Evolutionary conservation across 495 filamentous ascomycete genomes (phyloP), one percentile per base, ranked within the genome.

Genomic region (Hyaloscypha variabilis): DNA sequence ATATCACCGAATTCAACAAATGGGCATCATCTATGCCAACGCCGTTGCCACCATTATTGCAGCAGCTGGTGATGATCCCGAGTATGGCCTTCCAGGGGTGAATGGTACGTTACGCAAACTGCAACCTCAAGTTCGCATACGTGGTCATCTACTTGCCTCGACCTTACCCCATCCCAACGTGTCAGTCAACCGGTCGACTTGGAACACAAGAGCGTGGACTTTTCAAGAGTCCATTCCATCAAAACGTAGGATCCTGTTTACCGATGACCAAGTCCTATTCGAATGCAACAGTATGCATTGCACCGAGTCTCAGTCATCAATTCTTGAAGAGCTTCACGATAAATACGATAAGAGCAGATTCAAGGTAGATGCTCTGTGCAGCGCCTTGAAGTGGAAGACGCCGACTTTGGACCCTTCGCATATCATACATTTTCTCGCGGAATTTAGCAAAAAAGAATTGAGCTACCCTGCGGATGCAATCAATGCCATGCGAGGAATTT

Each of bases 131-230:
- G 54, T 53, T 14, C 67, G 63, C 60, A 63, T 58, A 63, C 19
- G 25, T 17, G 29, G 28, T 8, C 54, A 58, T 58, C 19, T 58
- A 24, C 29, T 58, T 14, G 29, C 29, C 8, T 58, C 51, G 6
- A 54, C 51, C 6, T 19, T 54, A 11, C 51, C 25, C 25, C 21
- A 54, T 28, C 51, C 51, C 11, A 54, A 10, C 51, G 4, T 6
- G 8, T 25, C 51, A 54, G 13, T 54, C 23, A 24, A 6, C 21
- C 3, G 26, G 3, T 78, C 74, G 0, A 62, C 56, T 6, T 81
- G 77, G 78, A 21, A 42, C 10, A 74, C 67, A 6, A 66, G 78
- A 46, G 79, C 69, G 11, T 81, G 78, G 78, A 81, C 79, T 6
- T 79, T 39, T 17, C 62, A 64, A 55, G 62, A 64, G 31, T 19